Conservation (phyloP, 169 alveolate genomes). For the Eimeria falciformis region DNA sequence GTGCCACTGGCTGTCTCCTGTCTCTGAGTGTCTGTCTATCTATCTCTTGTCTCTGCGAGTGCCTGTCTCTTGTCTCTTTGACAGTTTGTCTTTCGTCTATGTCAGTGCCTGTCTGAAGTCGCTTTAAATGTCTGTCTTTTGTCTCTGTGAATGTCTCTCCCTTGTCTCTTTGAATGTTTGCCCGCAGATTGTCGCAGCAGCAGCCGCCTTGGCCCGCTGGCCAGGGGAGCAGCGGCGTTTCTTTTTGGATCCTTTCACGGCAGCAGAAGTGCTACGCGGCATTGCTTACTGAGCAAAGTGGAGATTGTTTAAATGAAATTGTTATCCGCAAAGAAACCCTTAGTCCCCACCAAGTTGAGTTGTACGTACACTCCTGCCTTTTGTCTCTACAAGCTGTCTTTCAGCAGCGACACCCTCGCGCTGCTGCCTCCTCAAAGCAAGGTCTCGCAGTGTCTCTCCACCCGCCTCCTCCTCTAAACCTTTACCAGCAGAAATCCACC, state of each 20-base stretch:
- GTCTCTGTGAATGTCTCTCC: background rate
- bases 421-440: no score
- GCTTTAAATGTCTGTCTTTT: background rate
- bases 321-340: no score
- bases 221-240: constrained; percentile 49
- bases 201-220: constrained; percentile 13
- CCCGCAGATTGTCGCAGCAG: constrained; percentile 25
- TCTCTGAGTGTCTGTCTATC: background rate
- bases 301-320: no score
- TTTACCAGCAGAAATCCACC: no score
- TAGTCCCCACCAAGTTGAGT: no score
- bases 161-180: background rate
- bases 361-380: no score
- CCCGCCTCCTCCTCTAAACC: no score
- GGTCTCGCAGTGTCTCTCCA: no score
- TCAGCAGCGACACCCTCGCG: no score
- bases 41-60: background rate
- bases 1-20: no score
- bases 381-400: no score
- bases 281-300: background rate
- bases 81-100: background rate
- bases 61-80: background rate
- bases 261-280: constrained; percentile 48
- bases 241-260: constrained; percentile 27
- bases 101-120: background rate